A percentile compares a stretch with the other conserved stretches of the same genome.
phyloP scores from a whole-genome alignment of 2,329 filamentous ascomycete species.

The Aaosphaeria arxii region DNA sequence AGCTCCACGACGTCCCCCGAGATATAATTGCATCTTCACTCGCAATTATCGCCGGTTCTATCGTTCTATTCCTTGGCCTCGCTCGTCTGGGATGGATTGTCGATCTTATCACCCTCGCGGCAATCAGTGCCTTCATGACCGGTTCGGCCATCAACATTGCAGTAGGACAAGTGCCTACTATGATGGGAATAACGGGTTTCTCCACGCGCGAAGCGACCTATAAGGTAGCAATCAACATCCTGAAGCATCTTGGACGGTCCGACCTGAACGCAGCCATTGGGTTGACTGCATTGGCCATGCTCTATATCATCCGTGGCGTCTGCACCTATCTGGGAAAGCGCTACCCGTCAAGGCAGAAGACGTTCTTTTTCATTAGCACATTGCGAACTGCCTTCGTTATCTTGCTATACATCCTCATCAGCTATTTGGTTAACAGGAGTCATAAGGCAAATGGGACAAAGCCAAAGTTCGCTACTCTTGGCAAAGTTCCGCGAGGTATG shows the following conservation, averaged over 20 bases:
- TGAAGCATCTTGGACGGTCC: slow-evolving; percentile 65
- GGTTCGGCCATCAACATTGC: slow-evolving; percentile 90
- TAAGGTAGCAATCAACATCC: slow-evolving; percentile 76
- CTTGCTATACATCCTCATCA: slow-evolving; percentile 83
- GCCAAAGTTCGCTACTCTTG: slow-evolving; percentile 71
- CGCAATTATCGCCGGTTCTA: slow-evolving; percentile 73
- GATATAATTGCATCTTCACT: slow-evolving; percentile 57
- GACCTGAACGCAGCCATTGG: slow-evolving; percentile 80
- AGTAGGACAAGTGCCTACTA: slow-evolving; percentile 73
- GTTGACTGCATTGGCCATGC: slow-evolving; percentile 70
- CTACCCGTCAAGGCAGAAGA: slow-evolving; percentile 65
- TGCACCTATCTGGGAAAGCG: slow-evolving; percentile 67
- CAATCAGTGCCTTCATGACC: slow-evolving; percentile 96
- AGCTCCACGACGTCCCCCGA: slow-evolving; percentile 36
- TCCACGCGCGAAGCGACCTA: slow-evolving; percentile 77
- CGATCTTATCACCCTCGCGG: slow-evolving; percentile 86
- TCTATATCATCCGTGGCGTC: slow-evolving; percentile 65
- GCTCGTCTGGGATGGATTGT: slow-evolving; percentile 85
- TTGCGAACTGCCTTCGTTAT: slow-evolving; percentile 87
- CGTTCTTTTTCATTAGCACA: slow-evolving; percentile 84
- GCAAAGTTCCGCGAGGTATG: slow-evolving; percentile 71
- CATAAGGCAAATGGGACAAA: slow-evolving; percentile 42
- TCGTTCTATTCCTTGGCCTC: slow-evolving; percentile 79
- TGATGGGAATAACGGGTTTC: slow-evolving; percentile 78
- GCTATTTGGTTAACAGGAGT: slow-evolving; percentile 74